Percentiles rank a stretch among this genome's conserved stretches.
These are phyloP conservation scores for Lyophyllum atratum DNA, from an alignment of 768 basidiomycete genomes.

Conservation along the genomic window DNA sequence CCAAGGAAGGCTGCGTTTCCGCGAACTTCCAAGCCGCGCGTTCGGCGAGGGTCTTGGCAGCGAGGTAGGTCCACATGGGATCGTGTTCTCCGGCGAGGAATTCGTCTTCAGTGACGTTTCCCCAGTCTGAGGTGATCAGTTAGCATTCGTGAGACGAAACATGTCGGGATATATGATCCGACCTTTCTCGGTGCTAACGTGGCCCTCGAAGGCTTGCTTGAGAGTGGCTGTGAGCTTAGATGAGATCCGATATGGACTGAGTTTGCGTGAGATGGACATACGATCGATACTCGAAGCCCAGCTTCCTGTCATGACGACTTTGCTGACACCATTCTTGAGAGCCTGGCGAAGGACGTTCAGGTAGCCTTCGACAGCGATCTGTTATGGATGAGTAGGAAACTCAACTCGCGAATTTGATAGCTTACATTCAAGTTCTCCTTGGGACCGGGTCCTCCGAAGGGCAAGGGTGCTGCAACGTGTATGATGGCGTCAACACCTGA, in stretches of 20 bases:
- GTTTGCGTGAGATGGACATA: not conserved
- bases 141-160: not conserved
- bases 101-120: slow-evolving; percentile 27
- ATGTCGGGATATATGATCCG: not conserved
- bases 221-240: slow-evolving; percentile 9
- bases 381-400: not conserved
- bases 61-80: slow-evolving; percentile 29
- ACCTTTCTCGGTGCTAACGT: slow-evolving; percentile 28
- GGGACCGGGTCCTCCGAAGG: slow-evolving; percentile 13
- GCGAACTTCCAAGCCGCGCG: slow-evolving; percentile 40
- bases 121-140: slow-evolving; percentile 31
- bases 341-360: slow-evolving; percentile 39
- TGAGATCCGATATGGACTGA: not conserved
- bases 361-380: slow-evolving; percentile 35
- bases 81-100: slow-evolving; percentile 21
- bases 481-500: slow-evolving; percentile 38
- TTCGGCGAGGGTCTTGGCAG: slow-evolving; percentile 41
- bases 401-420: not conserved
- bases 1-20: slow-evolving; percentile 34
- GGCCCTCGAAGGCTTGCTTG: slow-evolving; percentile 17
- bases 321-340: slow-evolving; percentile 30
- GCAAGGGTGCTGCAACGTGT: slow-evolving; percentile 37
- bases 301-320: slow-evolving; percentile 31
- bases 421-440: slow-evolving; percentile 17
- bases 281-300: slow-evolving; percentile 25